Conservation (phyloP, 2,329 filamentous ascomycete species). For the Diaporthe velutina region DNA sequence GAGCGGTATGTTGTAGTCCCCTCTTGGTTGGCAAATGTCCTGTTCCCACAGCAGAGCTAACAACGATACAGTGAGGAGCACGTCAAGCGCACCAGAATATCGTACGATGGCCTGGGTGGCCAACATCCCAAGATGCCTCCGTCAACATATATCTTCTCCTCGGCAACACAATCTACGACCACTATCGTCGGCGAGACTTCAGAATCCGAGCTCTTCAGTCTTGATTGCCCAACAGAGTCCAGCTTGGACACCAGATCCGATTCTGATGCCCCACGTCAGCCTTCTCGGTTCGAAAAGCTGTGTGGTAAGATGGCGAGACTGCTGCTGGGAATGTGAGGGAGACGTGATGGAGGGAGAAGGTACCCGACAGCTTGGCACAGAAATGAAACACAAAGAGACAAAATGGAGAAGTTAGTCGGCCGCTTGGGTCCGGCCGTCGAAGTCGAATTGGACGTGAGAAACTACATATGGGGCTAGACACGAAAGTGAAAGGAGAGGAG, state of each 20-base stretch:
- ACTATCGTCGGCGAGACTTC: neutral
- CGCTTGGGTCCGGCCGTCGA: neutral
- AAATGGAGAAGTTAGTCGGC: neutral
- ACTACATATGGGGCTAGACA: neutral
- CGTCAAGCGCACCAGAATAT: constrained; percentile 32
- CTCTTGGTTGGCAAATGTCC: neutral
- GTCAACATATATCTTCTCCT: neutral
- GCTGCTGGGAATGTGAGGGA: constrained; percentile 7
- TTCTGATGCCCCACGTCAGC: neutral
- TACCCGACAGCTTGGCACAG: neutral
- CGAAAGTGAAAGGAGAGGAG: neutral
- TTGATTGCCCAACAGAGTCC: neutral
- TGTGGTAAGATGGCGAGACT: constrained; percentile 9
- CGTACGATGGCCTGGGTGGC: constrained; percentile 11
- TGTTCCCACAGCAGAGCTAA: neutral
- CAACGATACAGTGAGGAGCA: constrained; percentile 14
- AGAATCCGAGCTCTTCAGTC: neutral
- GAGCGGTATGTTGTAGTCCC: constrained; percentile 21
- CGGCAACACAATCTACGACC: neutral
- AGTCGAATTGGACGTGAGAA: neutral
- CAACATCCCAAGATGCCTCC: neutral
- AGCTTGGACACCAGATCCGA: neutral
- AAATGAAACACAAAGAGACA: neutral
- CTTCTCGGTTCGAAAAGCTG: constrained; percentile 4
- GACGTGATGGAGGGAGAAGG: neutral